Percentiles rank a stretch among this genome's conserved stretches.
These are phyloP conservation scores for Wickerhamomyces alni DNA, from an alignment of 805 yeast genomes.

Conservation along the genomic window DNA sequence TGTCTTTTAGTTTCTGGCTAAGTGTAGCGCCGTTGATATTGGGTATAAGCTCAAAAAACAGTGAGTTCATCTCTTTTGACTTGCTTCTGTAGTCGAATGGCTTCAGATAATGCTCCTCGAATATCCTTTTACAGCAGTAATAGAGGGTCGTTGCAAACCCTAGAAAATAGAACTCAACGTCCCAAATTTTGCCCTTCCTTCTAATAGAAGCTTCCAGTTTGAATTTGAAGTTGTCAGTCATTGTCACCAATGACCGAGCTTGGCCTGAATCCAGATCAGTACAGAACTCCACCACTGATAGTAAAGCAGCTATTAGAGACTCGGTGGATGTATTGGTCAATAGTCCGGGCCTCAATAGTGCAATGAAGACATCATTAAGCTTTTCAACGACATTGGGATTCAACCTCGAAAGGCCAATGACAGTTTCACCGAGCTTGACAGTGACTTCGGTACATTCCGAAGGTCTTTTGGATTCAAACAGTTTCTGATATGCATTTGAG, in stretches of 20 bases:
- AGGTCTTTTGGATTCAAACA: conserved; percentile 6
- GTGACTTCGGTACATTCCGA: conserved; percentile 9
- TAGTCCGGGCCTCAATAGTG: conserved; percentile 2
- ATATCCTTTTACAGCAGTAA: conserved; percentile 7
- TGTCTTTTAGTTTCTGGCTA: conserved; percentile 6
- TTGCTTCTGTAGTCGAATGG: conserved; percentile 13
- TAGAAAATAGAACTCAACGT: conserved; percentile 15
- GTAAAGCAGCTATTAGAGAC: conserved; percentile 6
- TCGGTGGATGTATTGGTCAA: conserved; percentile 2
- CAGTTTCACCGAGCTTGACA: conserved; percentile 8
- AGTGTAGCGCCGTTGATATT: conserved; percentile 8
- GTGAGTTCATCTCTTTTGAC: conserved; percentile 4
- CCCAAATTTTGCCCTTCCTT: conserved; percentile 14
- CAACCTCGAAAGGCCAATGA: conserved; percentile 10
- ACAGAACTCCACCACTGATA: conserved; percentile 12
- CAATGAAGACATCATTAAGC: conserved; percentile 8
- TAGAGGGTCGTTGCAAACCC: conserved; percentile 16
- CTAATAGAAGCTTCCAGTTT: conserved; percentile 14
- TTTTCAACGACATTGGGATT: conserved; percentile 7
- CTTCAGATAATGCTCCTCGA: conserved; percentile 9
- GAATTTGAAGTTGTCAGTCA: conserved; percentile 16
- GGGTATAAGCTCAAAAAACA: conserved; percentile 13
- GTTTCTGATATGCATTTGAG: conserved; percentile 11
- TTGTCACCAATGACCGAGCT: conserved; percentile 9
- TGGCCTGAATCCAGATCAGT: conserved; percentile 6